phyloP scores from a whole-genome alignment of 371 early-diverging fungal genomes.

The Apophysomyces ossiformis region DNA sequence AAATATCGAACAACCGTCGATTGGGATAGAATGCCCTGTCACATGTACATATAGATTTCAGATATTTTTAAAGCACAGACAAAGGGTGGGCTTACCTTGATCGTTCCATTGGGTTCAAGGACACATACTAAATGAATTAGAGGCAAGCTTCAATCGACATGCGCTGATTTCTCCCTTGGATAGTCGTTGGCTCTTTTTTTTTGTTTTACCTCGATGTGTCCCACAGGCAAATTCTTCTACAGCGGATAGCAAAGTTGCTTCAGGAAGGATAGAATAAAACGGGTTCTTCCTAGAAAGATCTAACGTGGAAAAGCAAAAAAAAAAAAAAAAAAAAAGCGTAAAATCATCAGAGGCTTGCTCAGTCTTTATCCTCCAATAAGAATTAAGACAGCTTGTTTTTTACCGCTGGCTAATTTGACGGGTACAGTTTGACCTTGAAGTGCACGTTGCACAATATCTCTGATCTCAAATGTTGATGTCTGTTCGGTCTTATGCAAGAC shows the following conservation, averaged over 20 bases:
- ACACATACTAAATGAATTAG: constrained; percentile 58
- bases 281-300: constrained; percentile 87
- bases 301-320: not conserved
- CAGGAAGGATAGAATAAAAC: constrained; percentile 80
- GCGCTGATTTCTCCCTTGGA: too few species aligned
- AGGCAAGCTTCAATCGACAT: not conserved
- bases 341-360: too few species aligned
- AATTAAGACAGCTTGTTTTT: not conserved
- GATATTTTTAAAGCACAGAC: not conserved
- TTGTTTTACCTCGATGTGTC: constrained; percentile 67
- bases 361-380: too few species aligned
- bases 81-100: constrained; percentile 32
- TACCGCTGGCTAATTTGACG: constrained; percentile 67
- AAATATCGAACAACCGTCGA: constrained; percentile 71
- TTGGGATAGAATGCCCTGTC: constrained; percentile 80
- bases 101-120: constrained; percentile 49
- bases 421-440: constrained; percentile 61
- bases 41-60: not conserved
- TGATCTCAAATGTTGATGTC: constrained; percentile 41
- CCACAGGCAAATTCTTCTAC: constrained; percentile 79
- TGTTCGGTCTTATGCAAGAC: constrained; percentile 31
- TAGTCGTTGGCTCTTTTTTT: too few species aligned
- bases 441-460: constrained; percentile 63
- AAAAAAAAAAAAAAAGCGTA: too few species aligned
- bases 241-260: constrained; percentile 74